Evolutionary conservation across 2,329 filamentous ascomycete species (phyloP), one percentile per base, ranked within the genome.

Genomic region (Diaporthe nobilis): DNA sequence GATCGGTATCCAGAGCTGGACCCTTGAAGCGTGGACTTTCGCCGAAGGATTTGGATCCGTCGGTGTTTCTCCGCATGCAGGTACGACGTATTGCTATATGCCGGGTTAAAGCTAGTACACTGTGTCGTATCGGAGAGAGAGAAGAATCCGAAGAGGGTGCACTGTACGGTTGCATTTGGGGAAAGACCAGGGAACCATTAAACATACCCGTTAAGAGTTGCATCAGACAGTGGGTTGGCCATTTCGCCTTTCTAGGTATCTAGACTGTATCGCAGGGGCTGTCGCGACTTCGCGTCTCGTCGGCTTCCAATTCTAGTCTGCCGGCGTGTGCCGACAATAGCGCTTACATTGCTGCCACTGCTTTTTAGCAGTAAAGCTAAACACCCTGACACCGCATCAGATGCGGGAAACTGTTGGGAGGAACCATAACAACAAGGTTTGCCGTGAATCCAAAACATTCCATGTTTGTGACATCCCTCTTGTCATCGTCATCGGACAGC

Each of bases 111-210:
- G 49, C 65, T 55, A 70, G 31, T 3, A 53, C 12, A n/a, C 25
- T 17, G 34, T 13, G 65, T 55, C n/a, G 65, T 22, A 31, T 55
- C 49, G n/a, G 34, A 37, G 22, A 68, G 47, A 28, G 15, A 20
- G 20, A 31, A 25, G 37, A 13, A 70, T 55, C 49, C 49, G 65
- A 55, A 20, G 34, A 39, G 49, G 65, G 34, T 55, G 65, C 39
- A 51, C n/a, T 25, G 47, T 70, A n/a, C n/a, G 8, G 65, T 70
- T 55, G 34, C 49, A 70, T 70, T 55, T 70, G 65, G 47, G 55
- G 34, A 70, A 53, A 10, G 49, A 9, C 65, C 9, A 22, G 49
- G 17, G 25, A 65, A 47, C 13, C 22, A 28, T 39, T 47, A 15
- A 10, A 44, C 10, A 57, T 22, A 10, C 22, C 47, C 65, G 63